Conservation (phyloP, 192 early-diverging fungal genomes). For the Coemansia sp. region DNA sequence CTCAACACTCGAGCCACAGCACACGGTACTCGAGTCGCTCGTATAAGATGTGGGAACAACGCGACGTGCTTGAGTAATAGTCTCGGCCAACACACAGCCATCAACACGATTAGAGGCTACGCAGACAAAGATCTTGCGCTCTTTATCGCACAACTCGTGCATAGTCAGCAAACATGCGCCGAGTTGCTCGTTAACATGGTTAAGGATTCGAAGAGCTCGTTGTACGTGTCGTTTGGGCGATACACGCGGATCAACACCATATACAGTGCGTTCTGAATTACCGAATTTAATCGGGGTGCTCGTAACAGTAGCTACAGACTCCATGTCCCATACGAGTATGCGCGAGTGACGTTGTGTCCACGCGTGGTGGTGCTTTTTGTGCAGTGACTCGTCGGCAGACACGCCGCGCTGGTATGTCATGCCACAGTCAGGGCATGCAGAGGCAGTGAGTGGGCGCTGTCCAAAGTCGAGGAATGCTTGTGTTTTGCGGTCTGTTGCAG, state of each 20-base stretch:
- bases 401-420: slow-evolving; percentile 53
- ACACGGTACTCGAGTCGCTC: not conserved
- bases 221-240: slow-evolving; percentile 24
- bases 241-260: slow-evolving; percentile 14
- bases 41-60: not conserved
- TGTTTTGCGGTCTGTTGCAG: slow-evolving; percentile 15
- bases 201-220: slow-evolving; percentile 41
- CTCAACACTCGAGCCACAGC: slow-evolving; percentile 4
- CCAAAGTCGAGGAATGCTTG: slow-evolving; percentile 57
- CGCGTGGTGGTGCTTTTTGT: slow-evolving; percentile 33
- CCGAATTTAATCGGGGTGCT: too few relatives aligned
- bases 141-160: slow-evolving; percentile 13
- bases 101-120: slow-evolving; percentile 31
- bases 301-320: too few relatives aligned
- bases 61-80: slow-evolving; percentile 26
- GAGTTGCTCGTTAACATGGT: slow-evolving; percentile 49
- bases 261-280: too few relatives aligned
- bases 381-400: slow-evolving; percentile 47
- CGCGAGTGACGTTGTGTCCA: slow-evolving; percentile 28
- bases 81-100: slow-evolving; percentile 56
- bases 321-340: slow-evolving; percentile 18
- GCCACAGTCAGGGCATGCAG: slow-evolving; percentile 43
- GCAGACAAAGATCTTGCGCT: slow-evolving; percentile 52
- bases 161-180: slow-evolving; percentile 30
- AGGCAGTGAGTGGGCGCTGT: slow-evolving; percentile 27